Conservation (phyloP, 1,284 basidiomycete species). For the Ustilago trichophora region DNA sequence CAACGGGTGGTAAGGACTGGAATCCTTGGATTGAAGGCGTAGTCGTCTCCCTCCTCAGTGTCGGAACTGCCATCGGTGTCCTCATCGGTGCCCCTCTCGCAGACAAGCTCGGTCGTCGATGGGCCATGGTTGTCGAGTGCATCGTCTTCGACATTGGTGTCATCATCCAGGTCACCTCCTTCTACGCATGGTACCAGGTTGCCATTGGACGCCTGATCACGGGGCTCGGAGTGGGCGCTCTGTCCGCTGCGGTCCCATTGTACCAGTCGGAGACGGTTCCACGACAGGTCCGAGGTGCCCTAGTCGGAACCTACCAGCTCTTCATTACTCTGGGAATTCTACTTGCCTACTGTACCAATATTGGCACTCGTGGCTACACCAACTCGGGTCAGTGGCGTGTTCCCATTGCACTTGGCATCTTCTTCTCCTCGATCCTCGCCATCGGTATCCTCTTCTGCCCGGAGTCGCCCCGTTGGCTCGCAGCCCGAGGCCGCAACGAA, state of each 20-base stretch:
- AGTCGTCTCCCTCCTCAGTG: slow-evolving; percentile 75
- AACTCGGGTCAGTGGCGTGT: slow-evolving; percentile 73
- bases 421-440: slow-evolving; percentile 76
- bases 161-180: slow-evolving; percentile 69
- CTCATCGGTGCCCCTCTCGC: slow-evolving; percentile 68
- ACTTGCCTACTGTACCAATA: slow-evolving; percentile 72
- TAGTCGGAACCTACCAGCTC: slow-evolving; percentile 75
- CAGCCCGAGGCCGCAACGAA: slow-evolving; percentile 70
- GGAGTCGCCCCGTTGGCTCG: slow-evolving; percentile 77
- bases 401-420: slow-evolving; percentile 76
- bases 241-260: slow-evolving; percentile 76
- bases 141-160: slow-evolving; percentile 77
- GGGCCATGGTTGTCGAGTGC: slow-evolving; percentile 78
- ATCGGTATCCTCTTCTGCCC: slow-evolving; percentile 80
- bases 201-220: slow-evolving; percentile 76
- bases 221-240: slow-evolving; percentile 69
- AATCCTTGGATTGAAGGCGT: slow-evolving; percentile 69
- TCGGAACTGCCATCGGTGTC: slow-evolving; percentile 66
- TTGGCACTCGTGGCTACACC: slow-evolving; percentile 55
- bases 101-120: slow-evolving; percentile 76
- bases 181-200: slow-evolving; percentile 66
- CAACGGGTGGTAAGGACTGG: slow-evolving; percentile 33
- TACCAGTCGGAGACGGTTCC: slow-evolving; percentile 82
- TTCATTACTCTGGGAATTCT: slow-evolving; percentile 72
- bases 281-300: slow-evolving; percentile 78